A percentile compares a stretch with the other conserved stretches of the same genome.
Conservation (phyloP, 108 stramenopile species). For the Discostella stelligeroides region DNA sequence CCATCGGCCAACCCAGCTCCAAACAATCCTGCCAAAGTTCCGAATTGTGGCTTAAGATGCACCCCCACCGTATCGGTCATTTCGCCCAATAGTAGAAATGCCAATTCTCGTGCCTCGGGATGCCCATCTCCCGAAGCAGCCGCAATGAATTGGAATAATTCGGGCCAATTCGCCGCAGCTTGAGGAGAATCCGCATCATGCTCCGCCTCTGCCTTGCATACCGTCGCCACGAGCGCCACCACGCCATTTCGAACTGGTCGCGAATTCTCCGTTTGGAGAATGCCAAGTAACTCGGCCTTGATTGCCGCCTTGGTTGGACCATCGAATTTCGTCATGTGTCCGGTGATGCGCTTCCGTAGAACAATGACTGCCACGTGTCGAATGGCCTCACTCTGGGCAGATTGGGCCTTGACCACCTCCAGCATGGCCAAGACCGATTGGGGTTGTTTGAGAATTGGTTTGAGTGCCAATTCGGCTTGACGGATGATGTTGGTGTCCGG, state of each 20-base stretch:
- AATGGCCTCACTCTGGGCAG: slow-evolving; percentile 65
- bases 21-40: slow-evolving; percentile 76
- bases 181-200: slow-evolving; percentile 41
- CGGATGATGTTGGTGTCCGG: slow-evolving; percentile 91
- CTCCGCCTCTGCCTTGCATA: slow-evolving; percentile 67
- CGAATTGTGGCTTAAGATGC: slow-evolving; percentile 81
- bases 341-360: slow-evolving; percentile 85
- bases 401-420: slow-evolving; percentile 60
- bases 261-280: slow-evolving; percentile 79
- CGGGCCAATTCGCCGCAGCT: slow-evolving; percentile 74
- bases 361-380: slow-evolving; percentile 93
- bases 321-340: slow-evolving; percentile 82
- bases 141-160: slow-evolving; percentile 82
- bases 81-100: slow-evolving; percentile 89
- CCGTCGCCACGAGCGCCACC: slow-evolving; percentile 75
- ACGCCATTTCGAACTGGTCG: slow-evolving; percentile 83
- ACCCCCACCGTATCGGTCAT: slow-evolving; percentile 93
- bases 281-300: slow-evolving; percentile 69
- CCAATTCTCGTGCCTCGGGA: slow-evolving; percentile 89
- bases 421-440: slow-evolving; percentile 81
- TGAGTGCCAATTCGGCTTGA: slow-evolving; percentile 84
- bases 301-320: slow-evolving; percentile 55
- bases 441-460: slow-evolving; percentile 82
- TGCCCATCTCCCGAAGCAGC: slow-evolving; percentile 57
- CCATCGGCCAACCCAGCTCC: slow-evolving; percentile 62